phyloP scores from a whole-genome alignment of 2,329 filamentous ascomycete species.

The Sporothrix dimorphospora region DNA sequence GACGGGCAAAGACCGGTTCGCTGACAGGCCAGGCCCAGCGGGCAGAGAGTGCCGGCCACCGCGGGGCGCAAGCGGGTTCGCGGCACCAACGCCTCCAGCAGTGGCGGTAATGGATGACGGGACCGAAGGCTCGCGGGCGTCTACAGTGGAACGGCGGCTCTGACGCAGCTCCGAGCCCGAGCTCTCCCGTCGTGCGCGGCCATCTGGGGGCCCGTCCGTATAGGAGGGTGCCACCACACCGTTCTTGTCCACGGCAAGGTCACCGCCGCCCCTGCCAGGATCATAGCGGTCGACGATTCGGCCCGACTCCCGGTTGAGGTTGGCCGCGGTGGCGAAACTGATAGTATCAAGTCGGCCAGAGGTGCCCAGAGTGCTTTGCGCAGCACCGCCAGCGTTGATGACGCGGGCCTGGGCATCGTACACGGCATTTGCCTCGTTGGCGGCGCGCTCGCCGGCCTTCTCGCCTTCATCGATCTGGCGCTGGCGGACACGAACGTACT shows the following conservation, averaged over 20 bases:
- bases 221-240: neutral
- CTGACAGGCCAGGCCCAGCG: slow-evolving; percentile 39
- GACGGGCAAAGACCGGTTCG: neutral
- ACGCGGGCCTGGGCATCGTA: slow-evolving; percentile 49
- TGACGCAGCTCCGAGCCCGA: slow-evolving; percentile 50
- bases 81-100: neutral
- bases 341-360: slow-evolving; percentile 33
- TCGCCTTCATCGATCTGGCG: slow-evolving; percentile 60
- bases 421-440: slow-evolving; percentile 58
- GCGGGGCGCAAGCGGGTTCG: slow-evolving; percentile 23
- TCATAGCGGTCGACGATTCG: neutral
- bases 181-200: slow-evolving; percentile 33
- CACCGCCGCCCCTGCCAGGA: neutral
- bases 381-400: slow-evolving; percentile 32
- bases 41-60: slow-evolving; percentile 42
- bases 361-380: slow-evolving; percentile 34
- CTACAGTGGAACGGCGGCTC: slow-evolving; percentile 43
- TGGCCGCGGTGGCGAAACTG: slow-evolving; percentile 33
- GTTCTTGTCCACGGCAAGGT: neutral
- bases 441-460: slow-evolving; percentile 48
- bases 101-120: slow-evolving; percentile 22
- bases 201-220: neutral
- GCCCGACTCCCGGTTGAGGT: slow-evolving; percentile 29
- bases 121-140: slow-evolving; percentile 38
- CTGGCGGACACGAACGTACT: slow-evolving; percentile 65